Conservation (phyloP, 2,329 filamentous ascomycete species). For the Aspergillus fischeri region DNA sequence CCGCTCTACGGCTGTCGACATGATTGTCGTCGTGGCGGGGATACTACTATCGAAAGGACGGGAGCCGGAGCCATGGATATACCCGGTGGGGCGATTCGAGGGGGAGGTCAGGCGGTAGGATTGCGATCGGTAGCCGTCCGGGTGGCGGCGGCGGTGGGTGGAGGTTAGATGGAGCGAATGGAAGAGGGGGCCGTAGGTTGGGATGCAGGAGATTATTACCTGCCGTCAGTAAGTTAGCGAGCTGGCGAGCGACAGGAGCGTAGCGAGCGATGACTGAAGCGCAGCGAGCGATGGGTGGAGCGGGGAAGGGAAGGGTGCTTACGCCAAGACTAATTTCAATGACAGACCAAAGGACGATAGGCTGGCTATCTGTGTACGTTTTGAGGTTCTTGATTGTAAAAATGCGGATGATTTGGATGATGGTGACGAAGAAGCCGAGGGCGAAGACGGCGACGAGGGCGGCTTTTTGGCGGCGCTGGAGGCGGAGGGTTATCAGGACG, state of each 20-base stretch:
- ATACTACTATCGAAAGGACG: neutral
- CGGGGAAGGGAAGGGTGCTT: neutral
- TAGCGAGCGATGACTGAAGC: neutral
- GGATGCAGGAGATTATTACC: slow-evolving; percentile 41
- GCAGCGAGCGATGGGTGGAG: no score
- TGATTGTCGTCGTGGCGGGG: slow-evolving; percentile 4
- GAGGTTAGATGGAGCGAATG: slow-evolving; percentile 18
- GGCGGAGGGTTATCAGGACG: slow-evolving; percentile 17
- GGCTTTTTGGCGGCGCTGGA: slow-evolving; percentile 19
- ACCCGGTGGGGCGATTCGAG: neutral
- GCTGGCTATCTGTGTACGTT: slow-evolving; percentile 44
- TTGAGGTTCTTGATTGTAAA: slow-evolving; percentile 44
- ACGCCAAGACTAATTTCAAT: slow-evolving; percentile 45
- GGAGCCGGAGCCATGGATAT: neutral
- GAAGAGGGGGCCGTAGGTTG: slow-evolving; percentile 43
- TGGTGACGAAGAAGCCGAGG: slow-evolving; percentile 50
- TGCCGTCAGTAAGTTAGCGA: neutral
- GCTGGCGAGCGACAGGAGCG: no score
- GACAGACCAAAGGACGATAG: slow-evolving; percentile 44
- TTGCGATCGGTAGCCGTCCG: neutral
- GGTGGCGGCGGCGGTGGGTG: slow-evolving; percentile 1
- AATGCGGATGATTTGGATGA: slow-evolving; percentile 51
- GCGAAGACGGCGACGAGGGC: slow-evolving; percentile 44
- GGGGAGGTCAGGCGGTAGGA: neutral
- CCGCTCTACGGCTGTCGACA: neutral